Base-by-base conservation (phyloP, 495 filamentous ascomycete genomes). In the Penicillium ucsense region DNA sequence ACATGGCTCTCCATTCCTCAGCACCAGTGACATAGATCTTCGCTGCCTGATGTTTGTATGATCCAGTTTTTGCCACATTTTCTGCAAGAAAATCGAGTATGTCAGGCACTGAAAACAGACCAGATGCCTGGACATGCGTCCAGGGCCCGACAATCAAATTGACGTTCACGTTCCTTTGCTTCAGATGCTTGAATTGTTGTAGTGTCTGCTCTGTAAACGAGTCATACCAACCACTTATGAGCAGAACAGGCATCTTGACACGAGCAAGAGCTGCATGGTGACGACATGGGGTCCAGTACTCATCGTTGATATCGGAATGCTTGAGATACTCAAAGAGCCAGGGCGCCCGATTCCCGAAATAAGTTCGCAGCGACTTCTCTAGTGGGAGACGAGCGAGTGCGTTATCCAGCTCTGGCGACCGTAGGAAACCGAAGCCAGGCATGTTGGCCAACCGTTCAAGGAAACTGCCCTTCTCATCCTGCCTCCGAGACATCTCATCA, bases 201-300 rank as follows among this genome's bases (percentile, higher is more conserved):
- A 66, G 43, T 0, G 53, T 55, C 51, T 62, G 56, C 27, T 41
- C 39, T 3, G 50, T 43, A 8, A 59, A 46, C 8, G 52, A 46
- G 45, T 64, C 63, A 33, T 62, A 60, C 63, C 63, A 66, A 0
- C 63, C 63, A 8, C 55, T 57, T 5, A 58, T 42, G n/a, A 66
- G 43, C 20, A 64, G 30, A 6, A 66, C 56, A 5, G 63, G 63
- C 35, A 62, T 53, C 20, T 57, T 55, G 10, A 48, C 54, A 5
- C 35, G 37, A 3, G 60, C 54, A 30, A 66, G 63, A 7, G 63
- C 47, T 34, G 35, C 35, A 9, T 52, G 34, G 35, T 59, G 51
- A 31, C 49, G 48, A 35, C 45, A 36, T 4, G 35, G 10, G 7
- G 29, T 29, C 54, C 56, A 65, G 47, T 51, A 63, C 3, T 37